phyloP scores from a whole-genome alignment of 164 flowering plant genomes.

The Echeveria elegans region DNA sequence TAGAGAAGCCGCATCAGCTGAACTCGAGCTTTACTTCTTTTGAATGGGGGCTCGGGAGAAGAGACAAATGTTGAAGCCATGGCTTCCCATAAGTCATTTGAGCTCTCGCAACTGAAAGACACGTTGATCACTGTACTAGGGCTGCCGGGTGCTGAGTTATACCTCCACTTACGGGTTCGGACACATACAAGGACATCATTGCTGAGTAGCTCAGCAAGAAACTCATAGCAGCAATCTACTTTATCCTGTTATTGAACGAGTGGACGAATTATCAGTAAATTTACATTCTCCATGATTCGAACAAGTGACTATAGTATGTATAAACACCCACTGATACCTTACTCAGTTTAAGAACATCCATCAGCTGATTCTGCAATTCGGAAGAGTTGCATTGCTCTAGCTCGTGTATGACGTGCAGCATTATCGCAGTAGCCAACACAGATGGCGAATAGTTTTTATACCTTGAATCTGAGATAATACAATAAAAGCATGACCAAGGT shows the following conservation, averaged over 20 bases:
- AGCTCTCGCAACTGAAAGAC: constrained; percentile 34
- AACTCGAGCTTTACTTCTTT: constrained; percentile 33
- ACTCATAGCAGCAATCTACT: constrained; percentile 45
- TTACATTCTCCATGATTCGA: background rate
- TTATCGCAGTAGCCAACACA: constrained; percentile 61
- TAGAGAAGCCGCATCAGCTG: constrained; percentile 31
- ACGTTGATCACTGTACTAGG: constrained; percentile 28
- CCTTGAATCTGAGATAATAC: constrained; percentile 27
- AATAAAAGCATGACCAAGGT: too few species aligned
- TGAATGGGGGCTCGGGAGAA: constrained; percentile 24
- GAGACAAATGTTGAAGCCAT: constrained; percentile 18
- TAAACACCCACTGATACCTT: constrained; percentile 35
- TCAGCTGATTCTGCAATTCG: constrained; percentile 51
- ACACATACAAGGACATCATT: constrained; percentile 12
- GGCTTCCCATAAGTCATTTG: constrained; percentile 33
- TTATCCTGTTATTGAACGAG: constrained; percentile 34
- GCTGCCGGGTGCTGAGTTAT: constrained; percentile 26
- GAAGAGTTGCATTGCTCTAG: constrained; percentile 37
- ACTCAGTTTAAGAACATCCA: constrained; percentile 41
- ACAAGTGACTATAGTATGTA: background rate
- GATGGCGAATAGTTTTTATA: constrained; percentile 29
- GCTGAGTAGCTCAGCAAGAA: constrained; percentile 31
- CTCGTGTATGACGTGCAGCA: constrained; percentile 53
- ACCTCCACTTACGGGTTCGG: constrained; percentile 35
- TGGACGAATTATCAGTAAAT: background rate